phyloP scores from a whole-genome alignment of 208 protist species.

The Tritrichomonas musculus region DNA sequence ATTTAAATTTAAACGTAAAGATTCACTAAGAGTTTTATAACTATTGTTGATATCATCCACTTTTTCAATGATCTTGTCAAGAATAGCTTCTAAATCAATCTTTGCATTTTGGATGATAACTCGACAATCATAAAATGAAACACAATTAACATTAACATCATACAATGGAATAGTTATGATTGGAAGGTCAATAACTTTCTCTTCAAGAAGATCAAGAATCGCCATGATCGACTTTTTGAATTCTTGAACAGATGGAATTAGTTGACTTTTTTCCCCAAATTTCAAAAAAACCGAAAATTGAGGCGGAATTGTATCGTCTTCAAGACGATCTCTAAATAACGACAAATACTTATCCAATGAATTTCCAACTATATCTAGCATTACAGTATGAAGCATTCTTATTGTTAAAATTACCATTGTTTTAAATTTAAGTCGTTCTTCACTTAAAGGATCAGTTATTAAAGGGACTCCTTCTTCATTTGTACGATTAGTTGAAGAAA shows the following conservation, averaged over 20 bases:
- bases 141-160: background rate
- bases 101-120: background rate
- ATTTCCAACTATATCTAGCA: background rate
- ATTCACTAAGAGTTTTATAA: background rate
- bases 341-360: background rate
- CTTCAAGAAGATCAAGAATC: background rate
- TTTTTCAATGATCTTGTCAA: background rate
- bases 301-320: background rate
- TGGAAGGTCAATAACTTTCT: background rate
- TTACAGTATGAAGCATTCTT: conserved; percentile 1
- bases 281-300: conserved; percentile 4
- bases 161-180: background rate
- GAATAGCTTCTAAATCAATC: background rate
- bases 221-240: background rate
- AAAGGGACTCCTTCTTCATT: background rate
- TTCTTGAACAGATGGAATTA: background rate
- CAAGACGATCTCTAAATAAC: background rate
- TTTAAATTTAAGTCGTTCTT: background rate
- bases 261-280: background rate
- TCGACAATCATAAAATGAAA: background rate
- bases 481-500: background rate
- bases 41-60: background rate
- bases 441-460: background rate
- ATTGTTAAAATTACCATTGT: background rate
- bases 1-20: background rate